Conservation (phyloP, 768 basidiomycete genomes). For the Mycena olivaceomarginata region DNA sequence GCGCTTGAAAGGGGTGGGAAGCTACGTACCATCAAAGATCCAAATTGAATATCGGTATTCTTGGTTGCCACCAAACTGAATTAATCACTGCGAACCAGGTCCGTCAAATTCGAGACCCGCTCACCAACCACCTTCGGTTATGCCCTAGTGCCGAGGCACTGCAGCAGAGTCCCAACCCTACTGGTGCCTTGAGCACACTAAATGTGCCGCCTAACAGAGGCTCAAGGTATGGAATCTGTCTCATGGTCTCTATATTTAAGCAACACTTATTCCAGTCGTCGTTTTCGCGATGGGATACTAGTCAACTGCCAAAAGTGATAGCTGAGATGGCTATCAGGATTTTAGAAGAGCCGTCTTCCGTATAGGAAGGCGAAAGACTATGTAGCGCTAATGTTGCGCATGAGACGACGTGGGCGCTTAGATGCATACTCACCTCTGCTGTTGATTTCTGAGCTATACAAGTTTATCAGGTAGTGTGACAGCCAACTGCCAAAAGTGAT, state of each 20-base stretch:
- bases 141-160: no score
- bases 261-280: not conserved
- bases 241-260: not conserved
- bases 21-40: not conserved
- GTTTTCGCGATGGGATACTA: not conserved
- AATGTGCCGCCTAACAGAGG: not conserved
- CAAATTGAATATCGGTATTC: not conserved
- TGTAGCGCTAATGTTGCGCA: not conserved
- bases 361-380: not conserved
- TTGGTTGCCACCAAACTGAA: not conserved
- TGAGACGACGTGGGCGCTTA: not conserved
- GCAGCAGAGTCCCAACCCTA: no score
- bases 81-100: no score
- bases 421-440: constrained; percentile 4
- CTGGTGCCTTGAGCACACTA: not conserved
- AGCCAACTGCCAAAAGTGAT: constrained; percentile 1
- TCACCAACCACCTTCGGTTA: no score
- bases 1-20: constrained; percentile 7
- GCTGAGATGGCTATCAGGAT: not conserved
- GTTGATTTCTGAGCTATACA: not conserved
- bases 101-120: no score
- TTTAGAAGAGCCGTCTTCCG: no score
- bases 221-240: not conserved
- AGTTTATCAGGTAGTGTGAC: not conserved
- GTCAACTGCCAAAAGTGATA: constrained; percentile 6